These are phyloP conservation scores for Ganoderma multipileum DNA, from an alignment of 1,284 basidiomycete genomes.

Conservation along the genomic window DNA sequence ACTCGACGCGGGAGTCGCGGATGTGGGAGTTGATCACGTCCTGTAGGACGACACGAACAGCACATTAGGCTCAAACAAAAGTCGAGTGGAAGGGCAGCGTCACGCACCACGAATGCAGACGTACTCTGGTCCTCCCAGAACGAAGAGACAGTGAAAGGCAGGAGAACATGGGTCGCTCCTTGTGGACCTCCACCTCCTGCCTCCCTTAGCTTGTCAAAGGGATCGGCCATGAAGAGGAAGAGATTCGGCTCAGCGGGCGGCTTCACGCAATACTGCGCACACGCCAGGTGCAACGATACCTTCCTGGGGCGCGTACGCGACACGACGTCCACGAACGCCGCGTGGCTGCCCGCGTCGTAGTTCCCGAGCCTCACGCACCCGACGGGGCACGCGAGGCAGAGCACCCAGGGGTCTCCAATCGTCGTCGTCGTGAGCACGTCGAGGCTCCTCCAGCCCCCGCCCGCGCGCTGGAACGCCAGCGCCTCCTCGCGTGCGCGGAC, in stretches of 20 bases:
- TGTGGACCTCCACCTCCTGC: not conserved
- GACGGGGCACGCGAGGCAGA: slow-evolving; percentile 14
- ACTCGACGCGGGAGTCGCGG: slow-evolving; percentile 5
- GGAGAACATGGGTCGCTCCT: not conserved
- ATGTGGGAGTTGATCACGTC: slow-evolving; percentile 4
- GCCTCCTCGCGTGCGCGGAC: not conserved
- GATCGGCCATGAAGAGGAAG: not conserved
- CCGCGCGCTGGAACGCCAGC: slow-evolving; percentile 6
- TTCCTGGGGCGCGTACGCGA: slow-evolving; percentile 10
- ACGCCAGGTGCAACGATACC: not conserved
- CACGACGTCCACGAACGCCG: slow-evolving; percentile 3
- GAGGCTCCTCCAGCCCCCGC: slow-evolving; percentile 16
- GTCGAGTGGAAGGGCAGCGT: not conserved
- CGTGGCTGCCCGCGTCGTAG: slow-evolving; percentile 7
- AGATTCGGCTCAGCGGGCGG: slow-evolving; percentile 3
- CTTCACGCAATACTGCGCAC: not conserved
- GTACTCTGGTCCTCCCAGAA: not conserved
- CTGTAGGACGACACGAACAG: not conserved
- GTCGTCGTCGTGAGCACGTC: slow-evolving; percentile 1
- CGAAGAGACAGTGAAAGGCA: not conserved
- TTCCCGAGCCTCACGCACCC: slow-evolving; percentile 1
- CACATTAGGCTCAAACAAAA: not conserved
- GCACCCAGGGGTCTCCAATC: slow-evolving; percentile 5
- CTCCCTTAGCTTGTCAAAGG: not conserved
- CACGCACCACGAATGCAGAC: not conserved